A percentile compares a stretch with the other conserved stretches of the same genome.
Conservation (phyloP, 176 grass and related monocot genomes). For the Thinopyrum elongatum region DNA sequence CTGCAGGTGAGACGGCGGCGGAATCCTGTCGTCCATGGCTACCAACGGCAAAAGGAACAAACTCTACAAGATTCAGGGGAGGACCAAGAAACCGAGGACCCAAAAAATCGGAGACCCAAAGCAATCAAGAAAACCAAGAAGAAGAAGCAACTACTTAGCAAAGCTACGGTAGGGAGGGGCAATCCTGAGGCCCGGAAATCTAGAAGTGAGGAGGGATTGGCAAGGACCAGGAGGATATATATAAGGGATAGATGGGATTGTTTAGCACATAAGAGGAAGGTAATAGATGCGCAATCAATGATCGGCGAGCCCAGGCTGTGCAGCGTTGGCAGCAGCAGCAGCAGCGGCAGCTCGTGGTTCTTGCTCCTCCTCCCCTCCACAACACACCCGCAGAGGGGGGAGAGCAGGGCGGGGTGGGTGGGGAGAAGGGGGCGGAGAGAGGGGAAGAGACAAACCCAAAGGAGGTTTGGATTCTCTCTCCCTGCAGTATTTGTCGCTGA, state of each 20-base stretch:
- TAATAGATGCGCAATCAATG: slow-evolving; percentile 53
- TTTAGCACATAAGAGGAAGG: slow-evolving; percentile 47
- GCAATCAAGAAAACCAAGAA: slow-evolving; percentile 44
- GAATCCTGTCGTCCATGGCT: slow-evolving; percentile 90
- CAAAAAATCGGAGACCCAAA: slow-evolving; percentile 25
- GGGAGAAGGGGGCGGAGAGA: slow-evolving; percentile 32
- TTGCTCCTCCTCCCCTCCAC: slow-evolving; percentile 41
- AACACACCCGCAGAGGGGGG: slow-evolving; percentile 39
- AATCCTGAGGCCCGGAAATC: slow-evolving; percentile 45
- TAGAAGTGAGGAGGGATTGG: slow-evolving; percentile 29
- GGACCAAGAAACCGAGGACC: slow-evolving; percentile 11
- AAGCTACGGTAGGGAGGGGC: slow-evolving; percentile 29
- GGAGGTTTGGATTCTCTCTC: slow-evolving; percentile 82
- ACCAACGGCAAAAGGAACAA: slow-evolving; percentile 2
- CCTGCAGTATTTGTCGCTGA: slow-evolving; percentile 56
- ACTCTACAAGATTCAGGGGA: slow-evolving; percentile 17
- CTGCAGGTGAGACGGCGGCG: slow-evolving; percentile 70
- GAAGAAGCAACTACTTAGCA: slow-evolving; percentile 29
- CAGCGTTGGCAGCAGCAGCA: slow-evolving; percentile 37
- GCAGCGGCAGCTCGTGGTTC: slow-evolving; percentile 41
- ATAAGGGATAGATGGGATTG: slow-evolving; percentile 46
- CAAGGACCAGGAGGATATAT: slow-evolving; percentile 28
- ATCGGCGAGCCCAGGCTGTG: slow-evolving; percentile 54
- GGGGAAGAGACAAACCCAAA: slow-evolving; percentile 68
- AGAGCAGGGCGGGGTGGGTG: slow-evolving; percentile 44